Conservation (phyloP, 2,329 filamentous ascomycete genomes). For the Pleoardoris graminearum region DNA sequence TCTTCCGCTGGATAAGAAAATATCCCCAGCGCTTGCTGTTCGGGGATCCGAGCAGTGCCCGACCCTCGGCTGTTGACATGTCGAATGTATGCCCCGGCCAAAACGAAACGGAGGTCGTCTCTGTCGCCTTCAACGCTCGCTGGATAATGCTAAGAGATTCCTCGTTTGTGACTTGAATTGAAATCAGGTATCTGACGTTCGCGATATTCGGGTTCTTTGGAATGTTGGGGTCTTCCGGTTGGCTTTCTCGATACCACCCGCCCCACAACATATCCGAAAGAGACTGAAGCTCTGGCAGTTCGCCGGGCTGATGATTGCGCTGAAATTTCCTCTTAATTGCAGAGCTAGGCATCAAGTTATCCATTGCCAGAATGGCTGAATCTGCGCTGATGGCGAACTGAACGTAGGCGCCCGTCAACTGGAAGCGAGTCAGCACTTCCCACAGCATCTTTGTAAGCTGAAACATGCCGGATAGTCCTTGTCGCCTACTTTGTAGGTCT, state of each 20-base stretch:
- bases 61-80: not conserved
- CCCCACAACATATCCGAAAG: not conserved
- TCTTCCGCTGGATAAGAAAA: not conserved
- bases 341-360: conserved; percentile 1
- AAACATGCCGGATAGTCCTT: not conserved
- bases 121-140: not conserved
- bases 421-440: not conserved
- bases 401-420: not conserved
- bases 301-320: not conserved
- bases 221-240: not conserved
- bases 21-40: not conserved
- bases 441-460: not conserved
- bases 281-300: not conserved
- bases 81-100: not conserved
- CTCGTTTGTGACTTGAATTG: not conserved
- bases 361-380: not conserved
- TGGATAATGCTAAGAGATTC: not conserved
- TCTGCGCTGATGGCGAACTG: not conserved
- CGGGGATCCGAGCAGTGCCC: not conserved
- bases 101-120: not conserved
- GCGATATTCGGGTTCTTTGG: not conserved
- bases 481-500: not conserved
- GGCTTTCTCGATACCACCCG: not conserved
- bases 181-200: not conserved
- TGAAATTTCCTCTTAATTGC: not conserved